Evolutionary conservation across 2,329 filamentous ascomycete genomes (phyloP).

Genomic region (Escovopsis weberi): DNA sequence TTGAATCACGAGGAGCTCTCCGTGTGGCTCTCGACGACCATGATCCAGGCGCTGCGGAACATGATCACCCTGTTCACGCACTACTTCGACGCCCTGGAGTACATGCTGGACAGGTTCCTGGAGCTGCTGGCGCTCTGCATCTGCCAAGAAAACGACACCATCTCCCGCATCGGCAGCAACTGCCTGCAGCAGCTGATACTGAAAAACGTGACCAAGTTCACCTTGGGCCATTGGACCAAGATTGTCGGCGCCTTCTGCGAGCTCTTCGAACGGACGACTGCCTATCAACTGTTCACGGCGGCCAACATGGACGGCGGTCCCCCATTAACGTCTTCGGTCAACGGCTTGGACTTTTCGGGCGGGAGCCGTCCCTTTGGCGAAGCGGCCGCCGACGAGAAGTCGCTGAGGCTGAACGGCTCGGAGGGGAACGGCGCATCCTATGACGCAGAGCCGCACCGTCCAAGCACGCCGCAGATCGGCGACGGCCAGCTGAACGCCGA

Average conservation of each 20-base stretch:
- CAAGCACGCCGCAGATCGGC: conserved; percentile 13
- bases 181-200: conserved; percentile 93
- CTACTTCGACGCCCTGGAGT: conserved; percentile 90
- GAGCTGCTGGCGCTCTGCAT: conserved; percentile 92
- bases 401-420: conserved; percentile 45
- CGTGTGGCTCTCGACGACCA: conserved; percentile 96
- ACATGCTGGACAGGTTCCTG: conserved; percentile 96
- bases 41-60: conserved; percentile 95
- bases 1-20: conserved; percentile 93
- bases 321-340: conserved; percentile 35
- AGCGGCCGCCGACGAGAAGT: conserved; percentile 33
- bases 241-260: conserved; percentile 94
- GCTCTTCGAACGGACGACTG: conserved; percentile 86
- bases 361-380: conserved; percentile 28
- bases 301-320: conserved; percentile 40
- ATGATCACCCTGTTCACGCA: conserved; percentile 99
- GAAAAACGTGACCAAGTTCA: conserved; percentile 91
- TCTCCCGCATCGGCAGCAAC: conserved; percentile 94
- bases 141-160: conserved; percentile 97
- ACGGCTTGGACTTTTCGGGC: conserved; percentile 36
- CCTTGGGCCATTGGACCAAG: conserved; percentile 75
- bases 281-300: conserved; percentile 90
- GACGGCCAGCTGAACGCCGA: conserved; percentile 22
- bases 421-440: conserved; percentile 22
- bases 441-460: conserved; percentile 19